A percentile compares a stretch with the other conserved stretches of the same genome.
phyloP scores from a whole-genome alignment of 1,284 basidiomycete species.

The Pisolithus thermaeus region DNA sequence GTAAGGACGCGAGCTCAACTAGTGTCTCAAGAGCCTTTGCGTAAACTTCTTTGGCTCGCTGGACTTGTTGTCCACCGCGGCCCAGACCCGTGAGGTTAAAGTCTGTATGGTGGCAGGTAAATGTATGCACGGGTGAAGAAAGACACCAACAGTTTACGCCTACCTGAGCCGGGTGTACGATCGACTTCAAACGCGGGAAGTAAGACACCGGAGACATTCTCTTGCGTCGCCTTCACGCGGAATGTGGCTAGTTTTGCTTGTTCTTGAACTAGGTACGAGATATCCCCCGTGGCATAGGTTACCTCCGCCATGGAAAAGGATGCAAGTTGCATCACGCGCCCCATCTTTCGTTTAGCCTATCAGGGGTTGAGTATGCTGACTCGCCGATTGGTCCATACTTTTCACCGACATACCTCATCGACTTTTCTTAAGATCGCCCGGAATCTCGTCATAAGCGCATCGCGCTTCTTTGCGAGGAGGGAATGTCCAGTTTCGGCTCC shows the following conservation, averaged over 20 bases:
- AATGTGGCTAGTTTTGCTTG: slow-evolving; percentile 90
- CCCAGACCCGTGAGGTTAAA: slow-evolving; percentile 98
- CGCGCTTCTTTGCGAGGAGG: slow-evolving; percentile 94
- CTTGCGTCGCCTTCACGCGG: slow-evolving; percentile 91
- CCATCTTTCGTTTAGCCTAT: slow-evolving; percentile 98
- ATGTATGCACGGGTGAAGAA: background rate
- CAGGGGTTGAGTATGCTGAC: background rate
- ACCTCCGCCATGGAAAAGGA: slow-evolving; percentile 99
- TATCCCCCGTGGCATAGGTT: slow-evolving; percentile 95
- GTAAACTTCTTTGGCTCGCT: slow-evolving; percentile 91
- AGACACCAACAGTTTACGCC: slow-evolving; percentile 16
- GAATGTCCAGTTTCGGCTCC: slow-evolving; percentile 98
- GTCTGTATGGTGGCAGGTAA: slow-evolving; percentile 44
- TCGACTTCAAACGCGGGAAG: slow-evolving; percentile 93
- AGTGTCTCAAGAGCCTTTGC: slow-evolving; percentile 96
- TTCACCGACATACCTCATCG: slow-evolving; percentile 71
- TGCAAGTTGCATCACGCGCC: slow-evolving; percentile 95
- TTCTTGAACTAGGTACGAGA: slow-evolving; percentile 92
- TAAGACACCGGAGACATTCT: slow-evolving; percentile 98
- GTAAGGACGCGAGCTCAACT: slow-evolving; percentile 93
- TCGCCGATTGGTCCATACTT: background rate
- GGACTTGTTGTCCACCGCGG: slow-evolving; percentile 94
- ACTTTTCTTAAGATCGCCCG: slow-evolving; percentile 86
- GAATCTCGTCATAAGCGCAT: slow-evolving; percentile 92
- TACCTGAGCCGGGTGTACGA: slow-evolving; percentile 76